These are phyloP conservation scores for Candida sojae DNA, from an alignment of 1,139 yeast species.

Conservation along the genomic window DNA sequence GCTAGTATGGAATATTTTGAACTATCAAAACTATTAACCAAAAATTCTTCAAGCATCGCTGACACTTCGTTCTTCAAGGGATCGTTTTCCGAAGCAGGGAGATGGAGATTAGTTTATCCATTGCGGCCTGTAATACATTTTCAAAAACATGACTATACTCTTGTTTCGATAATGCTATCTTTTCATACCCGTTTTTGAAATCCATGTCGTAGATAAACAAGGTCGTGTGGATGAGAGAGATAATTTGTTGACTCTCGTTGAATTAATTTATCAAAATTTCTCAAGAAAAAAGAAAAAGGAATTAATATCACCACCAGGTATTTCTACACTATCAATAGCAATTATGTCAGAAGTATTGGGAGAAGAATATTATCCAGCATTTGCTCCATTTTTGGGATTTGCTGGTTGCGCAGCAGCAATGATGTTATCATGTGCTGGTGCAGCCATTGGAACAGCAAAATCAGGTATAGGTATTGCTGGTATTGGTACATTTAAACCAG, in stretches of 20 bases:
- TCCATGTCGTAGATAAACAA: neutral
- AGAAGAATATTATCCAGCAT: constrained; percentile 74
- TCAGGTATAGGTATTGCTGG: constrained; percentile 97
- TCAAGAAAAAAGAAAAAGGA: neutral
- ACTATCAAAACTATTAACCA: constrained; percentile 52
- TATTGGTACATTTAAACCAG: constrained; percentile 84
- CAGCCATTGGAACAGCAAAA: constrained; percentile 98
- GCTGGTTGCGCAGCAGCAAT: constrained; percentile 94
- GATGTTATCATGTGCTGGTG: constrained; percentile 90
- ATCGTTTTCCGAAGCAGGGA: constrained; percentile 47
- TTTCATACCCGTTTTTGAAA: constrained; percentile 27
- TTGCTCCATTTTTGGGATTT: constrained; percentile 94
- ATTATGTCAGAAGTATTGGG: constrained; percentile 31
- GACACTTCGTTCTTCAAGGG: constrained; percentile 48
- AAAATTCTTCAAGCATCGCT: constrained; percentile 41
- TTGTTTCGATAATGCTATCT: constrained; percentile 48
- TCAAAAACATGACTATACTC: constrained; percentile 53
- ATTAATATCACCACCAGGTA: neutral
- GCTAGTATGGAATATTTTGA: constrained; percentile 52
- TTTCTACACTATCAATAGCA: neutral
- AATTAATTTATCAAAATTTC: constrained; percentile 17
- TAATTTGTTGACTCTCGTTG: constrained; percentile 6
- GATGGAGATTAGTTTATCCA: constrained; percentile 47
- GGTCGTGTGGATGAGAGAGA: too few relatives aligned
- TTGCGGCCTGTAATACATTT: constrained; percentile 39